Conservation (phyloP, 352 stramenopile genomes). For the Phytophthora parvispora region DNA sequence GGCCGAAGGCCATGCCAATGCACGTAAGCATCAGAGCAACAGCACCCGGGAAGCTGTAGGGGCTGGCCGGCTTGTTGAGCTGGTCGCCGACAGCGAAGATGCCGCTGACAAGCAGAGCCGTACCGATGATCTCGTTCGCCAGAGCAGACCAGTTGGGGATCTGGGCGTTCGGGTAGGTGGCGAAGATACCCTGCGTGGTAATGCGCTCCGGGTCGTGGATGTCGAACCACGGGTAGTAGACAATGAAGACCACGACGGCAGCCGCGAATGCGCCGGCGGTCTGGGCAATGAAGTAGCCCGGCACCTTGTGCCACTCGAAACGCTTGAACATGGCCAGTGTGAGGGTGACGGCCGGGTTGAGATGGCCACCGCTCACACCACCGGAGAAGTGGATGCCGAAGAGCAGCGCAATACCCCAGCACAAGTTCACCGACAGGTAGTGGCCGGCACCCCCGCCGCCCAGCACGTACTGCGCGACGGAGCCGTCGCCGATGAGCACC, state of each 20-base stretch:
- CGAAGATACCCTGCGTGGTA: conserved; percentile 58
- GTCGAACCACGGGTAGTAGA: conserved; percentile 73
- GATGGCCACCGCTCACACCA: conserved; percentile 64
- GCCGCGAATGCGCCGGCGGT: conserved; percentile 54
- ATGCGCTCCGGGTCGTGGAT: conserved; percentile 47
- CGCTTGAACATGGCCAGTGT: conserved; percentile 63
- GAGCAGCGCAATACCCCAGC: conserved; percentile 71
- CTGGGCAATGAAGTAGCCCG: conserved; percentile 61
- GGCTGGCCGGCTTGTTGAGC: conserved; percentile 54
- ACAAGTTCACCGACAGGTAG: conserved; percentile 63
- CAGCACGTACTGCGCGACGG: conserved; percentile 68
- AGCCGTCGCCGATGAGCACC: conserved; percentile 66
- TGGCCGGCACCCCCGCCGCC: conserved; percentile 54
- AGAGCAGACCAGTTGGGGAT: conserved; percentile 53
- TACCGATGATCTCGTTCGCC: conserved; percentile 54
- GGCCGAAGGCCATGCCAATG: conserved; percentile 49
- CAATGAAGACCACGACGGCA: conserved; percentile 55
- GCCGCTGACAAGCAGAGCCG: conserved; percentile 46
- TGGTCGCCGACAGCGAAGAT: conserved; percentile 59
- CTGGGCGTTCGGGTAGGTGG: conserved; percentile 54
- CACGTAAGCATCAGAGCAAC: conserved; percentile 45
- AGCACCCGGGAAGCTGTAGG: conserved; percentile 44
- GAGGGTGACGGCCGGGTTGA: conserved; percentile 73
- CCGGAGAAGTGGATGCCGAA: conserved; percentile 69
- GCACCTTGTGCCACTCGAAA: conserved; percentile 66